phyloP scores from a whole-genome alignment of 345 rosid species.

The Stellera chamaejasme region DNA sequence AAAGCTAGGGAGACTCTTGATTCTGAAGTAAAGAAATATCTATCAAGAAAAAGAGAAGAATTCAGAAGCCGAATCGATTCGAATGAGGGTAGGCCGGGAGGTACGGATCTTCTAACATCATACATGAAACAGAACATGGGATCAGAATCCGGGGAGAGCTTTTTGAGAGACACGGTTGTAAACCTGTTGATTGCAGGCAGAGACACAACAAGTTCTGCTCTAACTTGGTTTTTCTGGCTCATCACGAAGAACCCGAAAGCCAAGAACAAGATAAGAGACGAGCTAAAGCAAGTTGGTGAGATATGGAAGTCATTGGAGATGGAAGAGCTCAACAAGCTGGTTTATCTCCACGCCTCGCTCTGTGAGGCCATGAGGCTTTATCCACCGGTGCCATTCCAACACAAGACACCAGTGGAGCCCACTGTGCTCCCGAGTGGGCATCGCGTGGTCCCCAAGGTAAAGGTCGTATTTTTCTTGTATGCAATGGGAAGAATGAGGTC shows the following conservation, averaged over 20 bases:
- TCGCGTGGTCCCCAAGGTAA: slow-evolving; percentile 16
- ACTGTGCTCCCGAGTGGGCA: slow-evolving; percentile 48
- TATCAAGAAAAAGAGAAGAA: slow-evolving; percentile 22
- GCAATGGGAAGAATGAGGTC: slow-evolving; percentile 31
- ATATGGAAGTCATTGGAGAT: background rate
- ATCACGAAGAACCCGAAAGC: slow-evolving; percentile 18
- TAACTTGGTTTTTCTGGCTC: slow-evolving; percentile 48
- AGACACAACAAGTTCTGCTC: slow-evolving; percentile 37
- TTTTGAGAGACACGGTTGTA: slow-evolving; percentile 29
- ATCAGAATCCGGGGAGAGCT: slow-evolving; percentile 15
- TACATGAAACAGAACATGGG: slow-evolving; percentile 15
- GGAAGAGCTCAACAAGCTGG: slow-evolving; percentile 16
- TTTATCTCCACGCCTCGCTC: slow-evolving; percentile 33
- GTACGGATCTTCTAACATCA: slow-evolving; percentile 27
- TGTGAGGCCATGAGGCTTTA: slow-evolving; percentile 36
- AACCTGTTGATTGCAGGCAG: slow-evolving; percentile 33
- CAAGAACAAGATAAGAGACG: slow-evolving; percentile 26
- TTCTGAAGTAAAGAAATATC: slow-evolving; percentile 14
- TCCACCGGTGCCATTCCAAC: slow-evolving; percentile 36
- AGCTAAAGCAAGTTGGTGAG: slow-evolving; percentile 13
- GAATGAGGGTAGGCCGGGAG: background rate
- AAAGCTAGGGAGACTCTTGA: slow-evolving; percentile 24
- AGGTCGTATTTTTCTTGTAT: slow-evolving; percentile 20
- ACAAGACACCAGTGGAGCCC: slow-evolving; percentile 18
- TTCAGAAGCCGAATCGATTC: background rate